A percentile compares a stretch with the other conserved stretches of the same genome.
These are phyloP conservation scores for Exserohilum rostratum DNA, from an alignment of 2,329 filamentous ascomycete species.

Conservation along the genomic window DNA sequence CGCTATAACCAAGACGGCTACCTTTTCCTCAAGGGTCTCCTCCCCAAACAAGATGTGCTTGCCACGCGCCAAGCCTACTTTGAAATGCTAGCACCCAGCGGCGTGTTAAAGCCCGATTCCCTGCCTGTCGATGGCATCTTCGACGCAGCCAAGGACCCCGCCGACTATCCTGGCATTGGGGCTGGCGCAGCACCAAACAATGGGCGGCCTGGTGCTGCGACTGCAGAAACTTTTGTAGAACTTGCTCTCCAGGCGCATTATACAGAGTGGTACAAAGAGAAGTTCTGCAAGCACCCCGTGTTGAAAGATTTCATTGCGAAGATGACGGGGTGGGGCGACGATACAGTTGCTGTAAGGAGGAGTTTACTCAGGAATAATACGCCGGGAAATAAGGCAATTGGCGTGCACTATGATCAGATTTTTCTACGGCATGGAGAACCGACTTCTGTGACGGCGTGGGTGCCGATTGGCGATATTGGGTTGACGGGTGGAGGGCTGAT, in stretches of 20 bases:
- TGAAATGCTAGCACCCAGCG: constrained; percentile 59
- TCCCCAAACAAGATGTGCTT: constrained; percentile 61
- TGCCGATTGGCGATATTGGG: constrained; percentile 61
- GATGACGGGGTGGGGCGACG: constrained; percentile 60
- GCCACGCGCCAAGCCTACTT: constrained; percentile 61
- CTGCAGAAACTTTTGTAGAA: constrained; percentile 55
- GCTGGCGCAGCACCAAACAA: constrained; percentile 56
- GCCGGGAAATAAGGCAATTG: constrained; percentile 63
- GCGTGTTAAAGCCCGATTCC: constrained; percentile 61
- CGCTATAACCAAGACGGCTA: constrained; percentile 60
- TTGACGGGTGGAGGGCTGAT: constrained; percentile 64
- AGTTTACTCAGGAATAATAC: constrained; percentile 64
- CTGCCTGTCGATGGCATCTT: constrained; percentile 62
- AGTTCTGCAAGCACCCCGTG: constrained; percentile 60
- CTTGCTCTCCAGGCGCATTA: constrained; percentile 61
- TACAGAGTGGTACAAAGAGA: constrained; percentile 54
- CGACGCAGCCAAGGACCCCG: constrained; percentile 50
- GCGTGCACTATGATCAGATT: constrained; percentile 67
- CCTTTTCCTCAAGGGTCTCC: constrained; percentile 60
- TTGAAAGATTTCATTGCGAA: constrained; percentile 58
- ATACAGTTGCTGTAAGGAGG: constrained; percentile 55
- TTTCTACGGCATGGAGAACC: constrained; percentile 63
- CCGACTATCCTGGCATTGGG: constrained; percentile 61
- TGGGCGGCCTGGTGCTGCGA: constrained; percentile 51
- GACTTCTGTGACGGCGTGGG: constrained; percentile 63